Percentiles rank a stretch among this genome's conserved stretches.
phyloP scores from a whole-genome alignment of 208 protist genomes.

The Crithidia sp. region DNA sequence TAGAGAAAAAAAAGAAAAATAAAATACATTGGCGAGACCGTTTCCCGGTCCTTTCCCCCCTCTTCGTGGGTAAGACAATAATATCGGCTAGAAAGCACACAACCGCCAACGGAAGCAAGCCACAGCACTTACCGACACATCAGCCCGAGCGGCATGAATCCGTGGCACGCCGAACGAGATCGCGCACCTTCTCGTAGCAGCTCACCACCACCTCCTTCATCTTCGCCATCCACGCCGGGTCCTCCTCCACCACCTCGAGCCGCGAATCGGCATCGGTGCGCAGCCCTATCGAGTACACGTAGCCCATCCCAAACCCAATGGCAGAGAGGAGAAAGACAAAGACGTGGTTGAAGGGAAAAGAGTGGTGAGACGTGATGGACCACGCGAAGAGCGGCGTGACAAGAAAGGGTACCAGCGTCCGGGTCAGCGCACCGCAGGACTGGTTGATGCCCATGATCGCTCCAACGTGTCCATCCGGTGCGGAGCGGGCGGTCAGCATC shows the following conservation, averaged over 20 bases:
- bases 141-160: background rate
- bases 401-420: conserved; percentile 51
- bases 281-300: conserved; percentile 23
- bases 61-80: too few relatives aligned
- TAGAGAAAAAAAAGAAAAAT: too few relatives aligned
- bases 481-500: conserved; percentile 58
- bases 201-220: background rate
- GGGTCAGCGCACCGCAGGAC: conserved; percentile 42
- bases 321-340: conserved; percentile 47
- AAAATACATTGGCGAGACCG: too few relatives aligned
- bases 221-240: background rate
- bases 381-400: conserved; percentile 66
- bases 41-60: too few relatives aligned
- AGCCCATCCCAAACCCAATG: conserved; percentile 20
- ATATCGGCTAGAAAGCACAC: too few relatives aligned
- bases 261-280: conserved; percentile 29
- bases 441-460: conserved; percentile 71
- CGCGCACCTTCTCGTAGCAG: background rate
- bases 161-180: background rate
- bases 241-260: conserved; percentile 22
- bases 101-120: too few relatives aligned
- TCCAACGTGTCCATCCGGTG: conserved; percentile 52
- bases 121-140: background rate
- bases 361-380: conserved; percentile 37
- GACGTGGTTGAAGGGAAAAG: conserved; percentile 63